phyloP scores from a whole-genome alignment of 1,284 basidiomycete species.

The Coriolopsis trogii region DNA sequence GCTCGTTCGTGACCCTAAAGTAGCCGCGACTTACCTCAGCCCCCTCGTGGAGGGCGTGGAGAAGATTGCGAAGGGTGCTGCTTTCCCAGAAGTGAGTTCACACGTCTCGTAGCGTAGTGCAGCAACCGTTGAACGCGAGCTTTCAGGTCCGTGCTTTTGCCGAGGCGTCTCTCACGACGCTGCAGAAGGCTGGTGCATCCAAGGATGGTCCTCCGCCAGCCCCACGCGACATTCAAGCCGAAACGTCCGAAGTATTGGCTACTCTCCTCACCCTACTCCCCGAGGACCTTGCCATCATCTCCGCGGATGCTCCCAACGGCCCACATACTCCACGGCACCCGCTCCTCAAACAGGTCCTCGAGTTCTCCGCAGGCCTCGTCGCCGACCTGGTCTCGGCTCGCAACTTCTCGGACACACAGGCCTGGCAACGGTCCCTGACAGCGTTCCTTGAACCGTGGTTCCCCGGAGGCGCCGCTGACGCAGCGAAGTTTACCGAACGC shows the following conservation, averaged over 20 bases:
- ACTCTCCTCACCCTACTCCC: conserved; percentile 67
- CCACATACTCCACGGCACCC: conserved; percentile 50
- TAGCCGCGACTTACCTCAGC: conserved; percentile 90
- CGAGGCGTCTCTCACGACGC: conserved; percentile 75
- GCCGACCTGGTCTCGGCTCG: conserved; percentile 78
- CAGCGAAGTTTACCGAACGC: conserved; percentile 58
- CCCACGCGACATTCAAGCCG: conserved; percentile 66
- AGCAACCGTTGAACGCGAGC: conserved; percentile 12
- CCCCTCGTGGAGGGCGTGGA: conserved; percentile 91
- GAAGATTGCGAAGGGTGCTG: conserved; percentile 88
- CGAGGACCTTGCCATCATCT: conserved; percentile 45
- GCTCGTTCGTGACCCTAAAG: conserved; percentile 90
- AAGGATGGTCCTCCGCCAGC: conserved; percentile 64
- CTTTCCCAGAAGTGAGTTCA: conserved; percentile 88
- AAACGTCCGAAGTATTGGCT: conserved; percentile 58
- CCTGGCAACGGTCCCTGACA: conserved; percentile 79
- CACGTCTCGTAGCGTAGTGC: too few relatives aligned
- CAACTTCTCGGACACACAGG: conserved; percentile 60
- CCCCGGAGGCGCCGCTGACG: conserved; percentile 43
- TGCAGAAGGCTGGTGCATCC: conserved; percentile 83
- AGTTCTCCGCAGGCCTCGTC: conserved; percentile 75
- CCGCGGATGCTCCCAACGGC: conserved; percentile 47
- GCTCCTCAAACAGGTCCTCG: conserved; percentile 55
- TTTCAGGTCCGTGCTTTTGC: conserved; percentile 86
- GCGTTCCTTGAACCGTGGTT: conserved; percentile 76